Conservation (phyloP, 2,329 filamentous ascomycete genomes). For the Dothidotthia symphoricarpi region DNA sequence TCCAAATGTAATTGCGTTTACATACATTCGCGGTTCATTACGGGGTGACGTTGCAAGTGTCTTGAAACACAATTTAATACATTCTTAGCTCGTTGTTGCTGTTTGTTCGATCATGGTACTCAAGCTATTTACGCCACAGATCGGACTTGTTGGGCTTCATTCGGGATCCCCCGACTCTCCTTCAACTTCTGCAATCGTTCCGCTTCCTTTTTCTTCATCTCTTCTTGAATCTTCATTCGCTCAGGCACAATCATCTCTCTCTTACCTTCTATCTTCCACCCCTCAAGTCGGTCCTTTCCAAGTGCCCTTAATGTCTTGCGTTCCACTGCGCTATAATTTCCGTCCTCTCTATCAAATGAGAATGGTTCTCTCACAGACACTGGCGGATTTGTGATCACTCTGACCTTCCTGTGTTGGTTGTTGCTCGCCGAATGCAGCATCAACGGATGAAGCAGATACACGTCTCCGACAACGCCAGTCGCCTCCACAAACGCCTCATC, state of each 20-base stretch:
- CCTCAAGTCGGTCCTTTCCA: constrained; percentile 49
- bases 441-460: constrained; percentile 59
- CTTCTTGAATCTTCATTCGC: constrained; percentile 49
- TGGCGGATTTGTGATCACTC: constrained; percentile 58
- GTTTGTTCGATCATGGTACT: no score
- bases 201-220: constrained; percentile 52
- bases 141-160: constrained; percentile 12
- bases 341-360: constrained; percentile 51
- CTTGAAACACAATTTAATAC: no score
- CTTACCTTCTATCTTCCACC: constrained; percentile 53
- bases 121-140: constrained; percentile 18
- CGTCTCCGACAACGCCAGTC: constrained; percentile 55
- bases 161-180: constrained; percentile 12
- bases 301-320: constrained; percentile 54
- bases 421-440: constrained; percentile 59
- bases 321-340: constrained; percentile 58
- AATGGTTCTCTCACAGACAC: constrained; percentile 55
- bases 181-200: constrained; percentile 45
- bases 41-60: no score
- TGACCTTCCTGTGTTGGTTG: constrained; percentile 49
- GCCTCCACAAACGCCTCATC: constrained; percentile 54
- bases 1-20: no score
- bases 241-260: constrained; percentile 54
- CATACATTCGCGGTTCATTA: no score
- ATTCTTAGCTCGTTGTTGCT: no score